Conservation (phyloP, 164 flowering plant genomes). For the Protea cynaroides region DNA sequence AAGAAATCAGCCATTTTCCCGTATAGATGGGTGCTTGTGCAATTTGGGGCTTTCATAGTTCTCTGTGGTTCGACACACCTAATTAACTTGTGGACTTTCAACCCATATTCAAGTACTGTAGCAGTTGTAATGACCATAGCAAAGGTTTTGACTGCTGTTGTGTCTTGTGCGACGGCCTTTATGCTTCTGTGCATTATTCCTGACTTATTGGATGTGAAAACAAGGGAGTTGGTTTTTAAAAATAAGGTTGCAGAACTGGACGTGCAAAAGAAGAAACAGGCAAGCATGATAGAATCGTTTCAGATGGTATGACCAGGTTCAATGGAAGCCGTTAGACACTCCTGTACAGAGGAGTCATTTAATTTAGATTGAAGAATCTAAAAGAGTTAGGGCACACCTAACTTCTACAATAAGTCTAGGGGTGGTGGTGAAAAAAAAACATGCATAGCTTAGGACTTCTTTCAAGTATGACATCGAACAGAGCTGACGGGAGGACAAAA, state of each 20-base stretch:
- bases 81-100: conserved; percentile 82
- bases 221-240: conserved; percentile 73
- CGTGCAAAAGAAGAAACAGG: conserved; percentile 86
- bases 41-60: conserved; percentile 93
- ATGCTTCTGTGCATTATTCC: conserved; percentile 91
- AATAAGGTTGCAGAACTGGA: conserved; percentile 89
- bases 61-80: conserved; percentile 88
- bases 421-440: too few species aligned
- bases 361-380: too few species aligned
- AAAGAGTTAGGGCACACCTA: too few species aligned
- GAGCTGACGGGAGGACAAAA: too few species aligned
- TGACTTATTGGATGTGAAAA: conserved; percentile 75
- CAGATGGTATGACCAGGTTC: too few species aligned
- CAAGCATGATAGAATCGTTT: conserved; percentile 80
- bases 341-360: too few species aligned
- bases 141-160: conserved; percentile 68
- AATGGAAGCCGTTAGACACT: too few species aligned
- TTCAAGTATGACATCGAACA: too few species aligned
- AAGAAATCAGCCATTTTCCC: conserved; percentile 85
- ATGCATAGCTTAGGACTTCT: too few species aligned
- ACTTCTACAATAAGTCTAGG: too few species aligned
- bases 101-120: conserved; percentile 57
- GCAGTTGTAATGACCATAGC: conserved; percentile 73
- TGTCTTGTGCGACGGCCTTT: conserved; percentile 82
- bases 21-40: conserved; percentile 89